A percentile compares a stretch with the other conserved stretches of the same genome.
Evolutionary conservation across 768 basidiomycete genomes (phyloP).

Genomic region (Auricularia auricula-judae): DNA sequence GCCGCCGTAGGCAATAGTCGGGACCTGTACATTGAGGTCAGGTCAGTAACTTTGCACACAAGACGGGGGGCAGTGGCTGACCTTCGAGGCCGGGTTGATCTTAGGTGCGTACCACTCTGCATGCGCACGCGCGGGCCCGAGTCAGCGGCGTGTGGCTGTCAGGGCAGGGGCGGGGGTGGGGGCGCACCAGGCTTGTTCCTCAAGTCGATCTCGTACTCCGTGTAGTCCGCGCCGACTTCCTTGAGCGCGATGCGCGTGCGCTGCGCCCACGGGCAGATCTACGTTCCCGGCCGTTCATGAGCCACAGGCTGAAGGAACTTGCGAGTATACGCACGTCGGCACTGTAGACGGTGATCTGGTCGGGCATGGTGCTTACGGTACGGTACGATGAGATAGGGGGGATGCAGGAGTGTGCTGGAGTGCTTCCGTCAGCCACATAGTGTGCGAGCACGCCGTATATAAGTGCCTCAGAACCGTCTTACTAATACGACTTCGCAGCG

Average conservation of each 20-base stretch:
- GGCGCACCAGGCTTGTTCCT: constrained; percentile 39
- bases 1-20: constrained; percentile 52
- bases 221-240: constrained; percentile 40
- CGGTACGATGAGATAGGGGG: background rate
- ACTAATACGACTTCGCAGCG: too few species aligned
- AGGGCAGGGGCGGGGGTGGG: background rate
- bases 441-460: too few species aligned
- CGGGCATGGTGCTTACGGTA: constrained; percentile 3
- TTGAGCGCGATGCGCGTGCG: constrained; percentile 48
- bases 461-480: too few species aligned
- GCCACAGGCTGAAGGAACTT: background rate
- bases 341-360: constrained; percentile 32
- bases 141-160: background rate
- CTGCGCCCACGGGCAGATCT: constrained; percentile 53
- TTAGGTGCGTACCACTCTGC: constrained; percentile 50
- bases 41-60: background rate
- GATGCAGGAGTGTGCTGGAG: too few species aligned
- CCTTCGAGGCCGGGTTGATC: constrained; percentile 60
- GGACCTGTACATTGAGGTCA: constrained; percentile 27
- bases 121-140: background rate
- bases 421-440: too few species aligned
- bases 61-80: constrained; percentile 13
- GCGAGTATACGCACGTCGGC: constrained; percentile 28
- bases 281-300: background rate
- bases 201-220: constrained; percentile 47